Evolutionary conservation across 768 basidiomycete genomes (phyloP).

Genomic region (Macrolepiota fuliginosa): DNA sequence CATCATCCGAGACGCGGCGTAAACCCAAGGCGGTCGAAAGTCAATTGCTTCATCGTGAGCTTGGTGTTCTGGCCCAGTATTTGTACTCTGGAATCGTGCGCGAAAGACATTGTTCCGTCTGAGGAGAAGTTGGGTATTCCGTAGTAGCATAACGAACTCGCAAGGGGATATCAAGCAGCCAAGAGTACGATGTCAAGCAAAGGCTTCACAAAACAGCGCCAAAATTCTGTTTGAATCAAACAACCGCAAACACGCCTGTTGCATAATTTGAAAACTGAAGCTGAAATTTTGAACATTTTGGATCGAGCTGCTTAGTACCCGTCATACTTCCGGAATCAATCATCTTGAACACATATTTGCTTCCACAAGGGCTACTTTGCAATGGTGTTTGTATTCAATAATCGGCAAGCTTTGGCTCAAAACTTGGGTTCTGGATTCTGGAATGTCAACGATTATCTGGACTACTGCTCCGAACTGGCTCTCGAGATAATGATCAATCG

Average conservation of each 20-base stretch:
- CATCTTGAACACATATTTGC: no score
- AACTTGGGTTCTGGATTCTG: no score
- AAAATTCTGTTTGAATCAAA: background rate
- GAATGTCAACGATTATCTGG: no score
- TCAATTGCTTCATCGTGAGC: slow-evolving; percentile 30
- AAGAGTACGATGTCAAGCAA: background rate
- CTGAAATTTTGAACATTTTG: no score
- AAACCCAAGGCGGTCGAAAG: slow-evolving; percentile 63
- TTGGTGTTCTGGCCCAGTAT: background rate
- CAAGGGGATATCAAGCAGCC: background rate
- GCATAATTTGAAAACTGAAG: no score
- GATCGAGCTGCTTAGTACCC: no score
- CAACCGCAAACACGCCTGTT: no score
- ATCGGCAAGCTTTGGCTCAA: no score
- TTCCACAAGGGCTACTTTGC: no score
- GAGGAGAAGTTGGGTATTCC: background rate
- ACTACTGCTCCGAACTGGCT: no score
- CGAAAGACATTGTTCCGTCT: background rate
- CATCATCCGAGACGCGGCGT: slow-evolving; percentile 46
- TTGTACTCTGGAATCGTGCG: background rate
- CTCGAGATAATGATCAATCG: background rate
- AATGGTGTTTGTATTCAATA: no score
- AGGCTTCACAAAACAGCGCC: background rate
- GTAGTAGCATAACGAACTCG: background rate
- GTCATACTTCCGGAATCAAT: no score